These are phyloP conservation scores for Grosmannia penicillata DNA, from an alignment of 2,329 filamentous ascomycete species.

Conservation along the genomic window DNA sequence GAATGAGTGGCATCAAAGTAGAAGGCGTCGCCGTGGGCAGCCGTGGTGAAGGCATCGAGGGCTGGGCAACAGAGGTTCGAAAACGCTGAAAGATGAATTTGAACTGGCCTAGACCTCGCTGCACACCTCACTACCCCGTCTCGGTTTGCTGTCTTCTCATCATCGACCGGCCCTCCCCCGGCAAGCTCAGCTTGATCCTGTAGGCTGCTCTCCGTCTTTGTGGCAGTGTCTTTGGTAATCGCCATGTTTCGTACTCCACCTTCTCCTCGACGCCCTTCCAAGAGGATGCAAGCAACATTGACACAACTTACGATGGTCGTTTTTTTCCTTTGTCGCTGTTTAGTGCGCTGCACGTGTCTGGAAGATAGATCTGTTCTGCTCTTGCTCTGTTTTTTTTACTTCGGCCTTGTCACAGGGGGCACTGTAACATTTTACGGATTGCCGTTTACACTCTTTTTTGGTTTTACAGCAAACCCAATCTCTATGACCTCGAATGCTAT, in stretches of 20 bases:
- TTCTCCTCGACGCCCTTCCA: neutral
- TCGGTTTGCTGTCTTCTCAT: neutral
- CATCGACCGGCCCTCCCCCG: too few relatives aligned
- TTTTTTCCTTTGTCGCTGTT: neutral
- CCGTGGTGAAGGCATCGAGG: constrained; percentile 82
- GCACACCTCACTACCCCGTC: neutral
- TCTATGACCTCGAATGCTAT: too few relatives aligned
- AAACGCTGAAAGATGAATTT: constrained; percentile 44
- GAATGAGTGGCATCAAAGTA: constrained; percentile 71
- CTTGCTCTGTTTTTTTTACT: neutral
- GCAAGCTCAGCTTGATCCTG: too few relatives aligned
- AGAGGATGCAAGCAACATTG: neutral
- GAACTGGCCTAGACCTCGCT: neutral
- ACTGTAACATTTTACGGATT: too few relatives aligned
- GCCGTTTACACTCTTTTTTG: too few relatives aligned
- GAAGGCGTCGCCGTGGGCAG: constrained; percentile 63
- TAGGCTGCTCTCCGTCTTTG: too few relatives aligned
- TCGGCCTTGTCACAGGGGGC: neutral
- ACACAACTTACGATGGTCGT: neutral
- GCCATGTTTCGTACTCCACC: too few relatives aligned
- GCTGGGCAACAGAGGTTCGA: constrained; percentile 83
- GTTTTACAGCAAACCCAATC: too few relatives aligned
- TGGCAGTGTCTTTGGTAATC: too few relatives aligned
- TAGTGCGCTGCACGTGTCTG: neutral
- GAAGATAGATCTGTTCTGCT: constrained; percentile 1